phyloP scores from a whole-genome alignment of 805 yeast species.

The Lipomyces orientalis region DNA sequence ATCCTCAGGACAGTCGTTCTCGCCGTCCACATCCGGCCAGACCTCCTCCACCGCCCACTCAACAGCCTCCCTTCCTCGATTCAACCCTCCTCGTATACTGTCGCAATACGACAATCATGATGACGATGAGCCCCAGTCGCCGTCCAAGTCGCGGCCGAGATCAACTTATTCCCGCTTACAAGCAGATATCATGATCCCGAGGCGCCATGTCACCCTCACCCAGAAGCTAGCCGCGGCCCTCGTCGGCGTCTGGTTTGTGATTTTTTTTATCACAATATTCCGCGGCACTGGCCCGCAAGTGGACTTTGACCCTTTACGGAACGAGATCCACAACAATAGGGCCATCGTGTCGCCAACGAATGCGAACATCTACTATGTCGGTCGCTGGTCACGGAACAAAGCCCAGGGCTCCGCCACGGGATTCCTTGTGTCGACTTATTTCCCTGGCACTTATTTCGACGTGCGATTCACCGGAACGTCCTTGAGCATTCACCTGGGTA shows the following conservation, averaged over 20 bases:
- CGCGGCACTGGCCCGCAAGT: conserved; percentile 10
- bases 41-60: conserved; percentile 3
- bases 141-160: background rate
- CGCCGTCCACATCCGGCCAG: conserved; percentile 1
- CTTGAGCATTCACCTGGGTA: conserved; percentile 35
- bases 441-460: conserved; percentile 31
- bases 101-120: background rate
- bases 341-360: conserved; percentile 23
- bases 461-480: conserved; percentile 35
- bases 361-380: conserved; percentile 23
- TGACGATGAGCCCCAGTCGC: background rate
- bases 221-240: conserved; percentile 27
- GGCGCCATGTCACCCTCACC: conserved; percentile 7
- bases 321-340: conserved; percentile 16
- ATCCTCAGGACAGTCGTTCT: conserved; percentile 2
- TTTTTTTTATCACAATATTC: conserved; percentile 17
- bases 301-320: conserved; percentile 33
- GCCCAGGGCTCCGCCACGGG: conserved; percentile 33
- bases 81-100: background rate
- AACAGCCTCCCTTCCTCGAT: conserved; percentile 8
- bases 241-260: conserved; percentile 33
- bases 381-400: conserved; percentile 36
- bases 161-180: background rate
- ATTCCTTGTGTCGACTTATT: conserved; percentile 26
- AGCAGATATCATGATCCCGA: conserved; percentile 10